These are phyloP conservation scores for Carallia pectinifolia DNA, from an alignment of 345 rosid species.

Conservation along the genomic window DNA sequence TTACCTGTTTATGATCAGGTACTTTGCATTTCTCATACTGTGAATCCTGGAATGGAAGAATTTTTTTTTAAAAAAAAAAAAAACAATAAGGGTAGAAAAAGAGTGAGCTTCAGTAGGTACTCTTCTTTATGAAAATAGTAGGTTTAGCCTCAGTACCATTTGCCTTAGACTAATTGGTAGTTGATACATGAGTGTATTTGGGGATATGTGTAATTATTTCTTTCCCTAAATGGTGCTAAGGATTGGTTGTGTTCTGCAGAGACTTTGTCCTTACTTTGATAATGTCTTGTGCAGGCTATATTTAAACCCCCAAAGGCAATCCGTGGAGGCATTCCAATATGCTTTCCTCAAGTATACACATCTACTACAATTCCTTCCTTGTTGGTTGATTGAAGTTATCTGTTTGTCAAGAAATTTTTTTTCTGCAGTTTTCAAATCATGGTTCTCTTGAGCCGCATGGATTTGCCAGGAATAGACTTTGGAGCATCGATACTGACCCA, in stretches of 20 bases:
- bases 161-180: too few relatives aligned
- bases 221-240: not conserved
- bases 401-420: not conserved
- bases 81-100: too few relatives aligned
- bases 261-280: not conserved
- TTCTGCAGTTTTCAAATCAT: constrained; percentile 25
- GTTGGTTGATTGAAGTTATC: not conserved
- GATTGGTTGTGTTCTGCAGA: not conserved
- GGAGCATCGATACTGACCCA: constrained; percentile 29
- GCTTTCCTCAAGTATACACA: constrained; percentile 32
- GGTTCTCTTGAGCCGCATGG: constrained; percentile 34
- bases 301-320: constrained; percentile 30
- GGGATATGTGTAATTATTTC: too few relatives aligned
- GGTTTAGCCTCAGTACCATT: too few relatives aligned
- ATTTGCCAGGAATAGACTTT: constrained; percentile 31
- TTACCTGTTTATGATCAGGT: too few relatives aligned
- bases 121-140: too few relatives aligned
- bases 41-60: too few relatives aligned
- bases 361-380: not conserved
- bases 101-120: too few relatives aligned
- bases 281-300: constrained; percentile 24
- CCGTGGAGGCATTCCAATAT: constrained; percentile 32
- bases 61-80: too few relatives aligned
- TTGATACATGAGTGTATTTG: too few relatives aligned
- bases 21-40: too few relatives aligned